Conservation (phyloP, 75 land plant genomes). For the Selaginella tamariscina region DNA sequence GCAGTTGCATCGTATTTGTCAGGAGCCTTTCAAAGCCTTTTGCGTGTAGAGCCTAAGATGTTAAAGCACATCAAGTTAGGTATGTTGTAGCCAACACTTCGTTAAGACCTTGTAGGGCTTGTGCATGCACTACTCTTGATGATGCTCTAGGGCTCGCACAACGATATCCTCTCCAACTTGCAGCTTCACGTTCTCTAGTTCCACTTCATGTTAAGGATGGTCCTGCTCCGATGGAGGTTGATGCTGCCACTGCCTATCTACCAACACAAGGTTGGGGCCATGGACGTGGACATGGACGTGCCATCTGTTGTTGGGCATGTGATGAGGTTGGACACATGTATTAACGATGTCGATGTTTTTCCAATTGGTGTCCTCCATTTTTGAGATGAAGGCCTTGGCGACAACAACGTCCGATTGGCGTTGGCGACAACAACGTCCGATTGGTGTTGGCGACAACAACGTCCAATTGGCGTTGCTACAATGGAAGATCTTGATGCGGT, state of each 20-base stretch:
- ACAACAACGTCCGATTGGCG: background rate
- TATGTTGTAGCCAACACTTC: background rate
- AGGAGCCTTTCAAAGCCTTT: background rate
- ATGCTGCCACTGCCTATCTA: background rate
- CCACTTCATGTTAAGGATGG: background rate
- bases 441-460: background rate
- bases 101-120: background rate
- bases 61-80: background rate
- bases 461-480: background rate
- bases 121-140: background rate
- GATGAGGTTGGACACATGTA: background rate
- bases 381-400: background rate
- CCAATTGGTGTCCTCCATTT: background rate
- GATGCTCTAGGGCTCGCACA: background rate
- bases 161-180: background rate
- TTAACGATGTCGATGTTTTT: background rate
- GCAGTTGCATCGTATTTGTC: background rate
- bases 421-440: too few relatives aligned
- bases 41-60: background rate
- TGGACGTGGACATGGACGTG: background rate
- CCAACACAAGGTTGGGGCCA: background rate
- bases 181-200: background rate
- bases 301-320: background rate
- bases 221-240: background rate
- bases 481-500: background rate